phyloP scores from a whole-genome alignment of 2,329 filamentous ascomycete species.

The Alternaria infectoria region DNA sequence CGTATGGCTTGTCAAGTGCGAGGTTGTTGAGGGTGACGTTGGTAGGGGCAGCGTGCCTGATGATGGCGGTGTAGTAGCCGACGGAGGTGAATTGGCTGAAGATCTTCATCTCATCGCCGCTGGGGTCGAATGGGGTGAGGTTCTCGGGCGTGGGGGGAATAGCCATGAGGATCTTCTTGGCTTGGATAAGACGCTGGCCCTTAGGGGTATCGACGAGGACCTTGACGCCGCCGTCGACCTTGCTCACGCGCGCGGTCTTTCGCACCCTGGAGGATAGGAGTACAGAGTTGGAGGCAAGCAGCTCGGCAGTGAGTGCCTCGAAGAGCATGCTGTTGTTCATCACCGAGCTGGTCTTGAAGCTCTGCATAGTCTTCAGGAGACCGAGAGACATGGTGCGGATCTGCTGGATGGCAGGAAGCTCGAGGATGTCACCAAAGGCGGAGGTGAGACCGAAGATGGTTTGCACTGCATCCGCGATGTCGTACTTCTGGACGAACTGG shows the following conservation, averaged over 20 bases:
- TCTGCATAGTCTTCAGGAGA: conserved; percentile 8
- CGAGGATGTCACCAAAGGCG: conserved; percentile 49
- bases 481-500: conserved; percentile 58
- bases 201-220: conserved; percentile 19
- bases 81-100: conserved; percentile 49
- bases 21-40: conserved; percentile 35
- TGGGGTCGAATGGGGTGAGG: conserved; percentile 48
- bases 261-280: conserved; percentile 20
- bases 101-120: conserved; percentile 38
- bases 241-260: conserved; percentile 35
- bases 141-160: conserved; percentile 49
- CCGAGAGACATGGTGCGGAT: conserved; percentile 9
- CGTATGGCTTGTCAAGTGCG: conserved; percentile 32
- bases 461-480: conserved; percentile 52
- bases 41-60: conserved; percentile 47
- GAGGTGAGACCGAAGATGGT: conserved; percentile 33
- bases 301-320: conserved; percentile 11
- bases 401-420: conserved; percentile 47
- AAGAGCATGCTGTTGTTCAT: conserved; percentile 35
- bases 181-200: conserved; percentile 38
- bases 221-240: conserved; percentile 1
- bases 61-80: conserved; percentile 50
- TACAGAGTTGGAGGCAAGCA: conserved; percentile 10
- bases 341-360: conserved; percentile 16
- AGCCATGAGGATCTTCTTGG: conserved; percentile 52